phyloP scores from a whole-genome alignment of 1,139 yeast genomes.

The Groenewaldozyma auringiensis region DNA sequence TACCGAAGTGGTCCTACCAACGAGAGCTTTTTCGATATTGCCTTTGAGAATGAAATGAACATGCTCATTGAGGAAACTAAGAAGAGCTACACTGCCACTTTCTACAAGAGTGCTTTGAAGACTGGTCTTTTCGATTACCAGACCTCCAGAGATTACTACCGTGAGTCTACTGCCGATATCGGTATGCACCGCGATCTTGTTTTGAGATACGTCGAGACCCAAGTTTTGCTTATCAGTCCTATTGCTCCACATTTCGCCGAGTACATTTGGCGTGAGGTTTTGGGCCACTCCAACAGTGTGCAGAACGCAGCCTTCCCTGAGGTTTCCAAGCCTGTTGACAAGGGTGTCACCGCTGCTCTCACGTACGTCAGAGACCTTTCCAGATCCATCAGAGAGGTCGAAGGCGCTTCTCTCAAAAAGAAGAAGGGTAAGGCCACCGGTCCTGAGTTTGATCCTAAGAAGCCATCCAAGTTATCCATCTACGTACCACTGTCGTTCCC shows the following conservation, averaged over 20 bases:
- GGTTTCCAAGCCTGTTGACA: conserved; percentile 56
- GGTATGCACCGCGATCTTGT: conserved; percentile 84
- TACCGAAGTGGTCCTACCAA: conserved; percentile 59
- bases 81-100: conserved; percentile 60
- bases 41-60: conserved; percentile 94
- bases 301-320: conserved; percentile 77
- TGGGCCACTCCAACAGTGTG: conserved; percentile 49
- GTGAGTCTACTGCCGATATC: conserved; percentile 60
- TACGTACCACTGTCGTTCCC: conserved; percentile 82
- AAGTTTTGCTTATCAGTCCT: conserved; percentile 79
- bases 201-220: conserved; percentile 73
- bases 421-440: conserved; percentile 64
- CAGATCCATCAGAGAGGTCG: conserved; percentile 86
- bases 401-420: conserved; percentile 78
- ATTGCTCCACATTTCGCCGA: conserved; percentile 96
- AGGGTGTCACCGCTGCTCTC: conserved; percentile 56
- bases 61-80: conserved; percentile 64
- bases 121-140: conserved; percentile 90
- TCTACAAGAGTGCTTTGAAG: conserved; percentile 85
- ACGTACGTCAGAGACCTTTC: conserved; percentile 70
- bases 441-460: conserved; percentile 59
- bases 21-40: conserved; percentile 68
- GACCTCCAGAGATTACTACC: conserved; percentile 90
- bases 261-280: conserved; percentile 74
- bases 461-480: conserved; percentile 66